Conservation (phyloP, 1,284 basidiomycete species). For the Gomphus sp. region DNA sequence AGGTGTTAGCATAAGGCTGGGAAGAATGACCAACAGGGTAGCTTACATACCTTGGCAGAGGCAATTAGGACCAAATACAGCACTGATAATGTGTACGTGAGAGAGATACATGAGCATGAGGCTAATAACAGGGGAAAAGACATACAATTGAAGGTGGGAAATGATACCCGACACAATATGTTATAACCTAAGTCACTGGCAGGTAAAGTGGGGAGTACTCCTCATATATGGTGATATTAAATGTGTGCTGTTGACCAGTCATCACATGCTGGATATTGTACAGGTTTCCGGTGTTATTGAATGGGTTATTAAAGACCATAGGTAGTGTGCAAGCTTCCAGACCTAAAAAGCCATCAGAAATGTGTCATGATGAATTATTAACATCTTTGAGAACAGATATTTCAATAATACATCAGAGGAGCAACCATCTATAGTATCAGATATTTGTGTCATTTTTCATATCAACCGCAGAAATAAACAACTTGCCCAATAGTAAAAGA, state of each 20-base stretch:
- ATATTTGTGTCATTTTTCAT: neutral
- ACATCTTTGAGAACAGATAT: slow-evolving; percentile 39
- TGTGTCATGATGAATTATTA: neutral
- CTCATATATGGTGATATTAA: slow-evolving; percentile 74
- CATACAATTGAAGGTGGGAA: too few species aligned
- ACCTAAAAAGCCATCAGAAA: slow-evolving; percentile 34
- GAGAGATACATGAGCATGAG: too few species aligned
- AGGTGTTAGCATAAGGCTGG: too few species aligned
- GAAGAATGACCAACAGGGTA: too few species aligned
- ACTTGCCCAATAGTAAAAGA: slow-evolving; percentile 73
- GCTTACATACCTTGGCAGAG: too few species aligned
- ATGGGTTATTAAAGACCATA: slow-evolving; percentile 66
- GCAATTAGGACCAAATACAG: too few species aligned
- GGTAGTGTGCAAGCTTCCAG: slow-evolving; percentile 83
- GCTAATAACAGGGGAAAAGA: too few species aligned
- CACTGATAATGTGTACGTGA: too few species aligned
- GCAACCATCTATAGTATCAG: slow-evolving; percentile 52
- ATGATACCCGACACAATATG: slow-evolving; percentile 41
- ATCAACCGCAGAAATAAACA: neutral
- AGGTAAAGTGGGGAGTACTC: slow-evolving; percentile 89
- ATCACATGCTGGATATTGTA: slow-evolving; percentile 79
- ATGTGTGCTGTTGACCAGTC: slow-evolving; percentile 38
- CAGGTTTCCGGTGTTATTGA: slow-evolving; percentile 71
- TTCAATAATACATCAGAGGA: slow-evolving; percentile 87
- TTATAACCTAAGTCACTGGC: slow-evolving; percentile 79